Evolutionary conservation across 2,329 filamentous ascomycete genomes (phyloP).

Genomic region (Arthrobotrys megalospora): DNA sequence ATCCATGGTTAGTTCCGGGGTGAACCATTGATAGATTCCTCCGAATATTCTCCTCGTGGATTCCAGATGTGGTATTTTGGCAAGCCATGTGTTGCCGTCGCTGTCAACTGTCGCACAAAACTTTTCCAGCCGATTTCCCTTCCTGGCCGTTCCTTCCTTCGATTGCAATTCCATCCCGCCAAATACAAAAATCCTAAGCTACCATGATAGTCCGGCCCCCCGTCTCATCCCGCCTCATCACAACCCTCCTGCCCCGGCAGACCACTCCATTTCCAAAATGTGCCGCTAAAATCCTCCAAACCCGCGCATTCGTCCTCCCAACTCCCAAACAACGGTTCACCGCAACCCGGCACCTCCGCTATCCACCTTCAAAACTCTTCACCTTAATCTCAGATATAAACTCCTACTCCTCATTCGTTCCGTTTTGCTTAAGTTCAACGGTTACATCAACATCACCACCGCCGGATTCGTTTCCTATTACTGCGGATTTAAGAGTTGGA

Average conservation of each 20-base stretch:
- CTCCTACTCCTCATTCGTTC: constrained; percentile 88
- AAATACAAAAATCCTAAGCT: not conserved
- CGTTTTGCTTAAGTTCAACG: constrained; percentile 83
- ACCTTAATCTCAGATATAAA: constrained; percentile 88
- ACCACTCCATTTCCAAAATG: not conserved
- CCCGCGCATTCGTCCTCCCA: constrained; percentile 69
- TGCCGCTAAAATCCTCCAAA: constrained; percentile 7
- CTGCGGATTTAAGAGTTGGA: constrained; percentile 85
- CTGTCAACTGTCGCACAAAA: constrained; percentile 12
- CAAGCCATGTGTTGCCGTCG: not conserved
- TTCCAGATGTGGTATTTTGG: constrained; percentile 2
- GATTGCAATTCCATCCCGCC: not conserved
- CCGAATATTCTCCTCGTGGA: no score
- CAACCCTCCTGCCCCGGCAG: constrained; percentile 9
- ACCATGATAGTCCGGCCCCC: constrained; percentile 35
- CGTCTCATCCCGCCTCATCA: not conserved
- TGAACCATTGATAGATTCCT: no score
- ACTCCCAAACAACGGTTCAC: constrained; percentile 75
- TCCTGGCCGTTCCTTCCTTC: not conserved
- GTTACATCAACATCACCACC: constrained; percentile 79
- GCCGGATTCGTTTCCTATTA: constrained; percentile 72
- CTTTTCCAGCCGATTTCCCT: constrained; percentile 1
- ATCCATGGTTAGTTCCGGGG: no score
- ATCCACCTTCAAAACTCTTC: constrained; percentile 80
- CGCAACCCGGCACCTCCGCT: constrained; percentile 82